These are phyloP conservation scores for Solanum pimpinellifolium DNA, from an alignment of 257 asterid species.

Conservation along the genomic window DNA sequence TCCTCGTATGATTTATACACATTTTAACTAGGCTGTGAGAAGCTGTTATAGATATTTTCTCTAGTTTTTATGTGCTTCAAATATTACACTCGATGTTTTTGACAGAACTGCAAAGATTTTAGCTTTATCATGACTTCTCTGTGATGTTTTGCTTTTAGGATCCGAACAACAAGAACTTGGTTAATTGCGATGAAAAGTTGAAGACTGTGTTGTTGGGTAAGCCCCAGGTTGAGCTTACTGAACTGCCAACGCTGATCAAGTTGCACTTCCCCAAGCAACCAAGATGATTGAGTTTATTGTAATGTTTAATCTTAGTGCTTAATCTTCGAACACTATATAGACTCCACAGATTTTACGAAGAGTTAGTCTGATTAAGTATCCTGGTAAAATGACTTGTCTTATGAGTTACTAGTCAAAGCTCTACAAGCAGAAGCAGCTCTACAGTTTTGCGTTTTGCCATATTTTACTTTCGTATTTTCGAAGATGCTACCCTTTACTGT, in stretches of 20 bases:
- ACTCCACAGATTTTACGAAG: background rate
- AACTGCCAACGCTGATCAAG: slow-evolving; percentile 74
- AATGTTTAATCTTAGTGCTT: background rate
- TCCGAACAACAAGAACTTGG: slow-evolving; percentile 58
- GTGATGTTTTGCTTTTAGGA: slow-evolving; percentile 27
- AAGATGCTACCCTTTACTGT: background rate
- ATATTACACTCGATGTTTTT: background rate
- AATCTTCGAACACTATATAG: background rate
- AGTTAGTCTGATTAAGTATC: background rate
- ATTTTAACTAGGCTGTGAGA: background rate
- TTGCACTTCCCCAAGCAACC: slow-evolving; percentile 74
- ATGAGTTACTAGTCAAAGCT: background rate
- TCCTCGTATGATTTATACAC: background rate
- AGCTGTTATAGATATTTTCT: background rate
- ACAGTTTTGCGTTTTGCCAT: background rate
- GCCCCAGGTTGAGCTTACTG: slow-evolving; percentile 61
- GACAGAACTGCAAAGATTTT: background rate
- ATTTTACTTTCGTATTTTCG: background rate
- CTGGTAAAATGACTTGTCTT: background rate
- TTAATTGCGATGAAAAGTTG: slow-evolving; percentile 77
- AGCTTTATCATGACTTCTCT: background rate
- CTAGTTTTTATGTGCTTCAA: background rate
- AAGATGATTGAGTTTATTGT: slow-evolving; percentile 20
- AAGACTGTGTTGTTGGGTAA: slow-evolving; percentile 73
- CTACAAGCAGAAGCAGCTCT: background rate